Conservation (phyloP, 805 yeast genomes). For the Isabelozyma pseudorhagii region DNA sequence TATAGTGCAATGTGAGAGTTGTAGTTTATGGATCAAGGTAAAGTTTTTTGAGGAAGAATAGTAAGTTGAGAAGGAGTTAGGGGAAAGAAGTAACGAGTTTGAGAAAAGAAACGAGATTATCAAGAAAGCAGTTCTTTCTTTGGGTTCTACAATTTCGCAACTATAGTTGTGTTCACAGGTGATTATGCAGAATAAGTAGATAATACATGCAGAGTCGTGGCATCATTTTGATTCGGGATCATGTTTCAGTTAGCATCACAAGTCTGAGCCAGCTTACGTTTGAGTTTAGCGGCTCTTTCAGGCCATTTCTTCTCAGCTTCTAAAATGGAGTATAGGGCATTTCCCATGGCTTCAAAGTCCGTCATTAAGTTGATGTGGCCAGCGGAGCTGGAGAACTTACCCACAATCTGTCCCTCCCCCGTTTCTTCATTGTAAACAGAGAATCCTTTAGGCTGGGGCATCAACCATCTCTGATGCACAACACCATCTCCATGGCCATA, state of each 20-base stretch:
- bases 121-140: conserved; percentile 8
- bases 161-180: too few species aligned
- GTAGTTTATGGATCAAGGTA: conserved; percentile 85
- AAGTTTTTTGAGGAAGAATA: conserved; percentile 52
- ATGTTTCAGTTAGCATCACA: neutral
- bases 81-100: neutral
- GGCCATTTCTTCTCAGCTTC: conserved; percentile 51
- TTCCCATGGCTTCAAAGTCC: conserved; percentile 68
- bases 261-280: neutral
- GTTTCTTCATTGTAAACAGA: conserved; percentile 21
- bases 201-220: neutral
- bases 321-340: conserved; percentile 62
- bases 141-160: conserved; percentile 10
- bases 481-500: conserved; percentile 96
- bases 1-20: conserved; percentile 74
- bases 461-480: conserved; percentile 73
- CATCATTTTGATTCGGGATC: neutral
- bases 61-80: neutral
- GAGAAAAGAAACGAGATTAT: too few species aligned
- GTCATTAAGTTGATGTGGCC: conserved; percentile 84
- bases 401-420: conserved; percentile 53
- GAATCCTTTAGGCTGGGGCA: conserved; percentile 77
- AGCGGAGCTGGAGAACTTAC: conserved; percentile 56
- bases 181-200: neutral
- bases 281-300: neutral